These are phyloP conservation scores for Aureobasidium sp. DNA, from an alignment of 2,329 filamentous ascomycete genomes.

Conservation along the genomic window DNA sequence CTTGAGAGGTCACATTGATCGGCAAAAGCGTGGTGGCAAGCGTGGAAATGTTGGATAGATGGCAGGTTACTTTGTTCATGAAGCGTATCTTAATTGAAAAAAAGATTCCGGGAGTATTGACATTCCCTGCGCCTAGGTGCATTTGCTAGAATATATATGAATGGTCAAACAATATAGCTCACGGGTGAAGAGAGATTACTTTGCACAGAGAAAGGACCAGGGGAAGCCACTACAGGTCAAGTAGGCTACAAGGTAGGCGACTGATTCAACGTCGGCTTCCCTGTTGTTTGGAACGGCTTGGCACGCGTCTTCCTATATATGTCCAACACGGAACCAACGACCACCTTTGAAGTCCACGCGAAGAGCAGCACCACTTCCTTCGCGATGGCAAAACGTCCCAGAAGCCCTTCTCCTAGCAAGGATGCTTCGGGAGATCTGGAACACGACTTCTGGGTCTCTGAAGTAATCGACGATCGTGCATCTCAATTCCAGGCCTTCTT, in stretches of 20 bases:
- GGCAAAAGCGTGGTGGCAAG: constrained; percentile 76
- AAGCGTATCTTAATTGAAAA: neutral
- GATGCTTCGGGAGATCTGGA: constrained; percentile 7
- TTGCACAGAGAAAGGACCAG: neutral
- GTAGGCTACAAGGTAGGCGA: neutral
- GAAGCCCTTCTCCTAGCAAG: constrained; percentile 6
- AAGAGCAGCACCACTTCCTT: neutral
- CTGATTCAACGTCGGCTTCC: neutral
- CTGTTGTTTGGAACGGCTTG: neutral
- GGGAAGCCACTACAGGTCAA: neutral
- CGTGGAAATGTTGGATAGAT: constrained; percentile 53
- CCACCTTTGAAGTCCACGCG: neutral
- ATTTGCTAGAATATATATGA: neutral
- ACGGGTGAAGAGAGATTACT: too few relatives aligned
- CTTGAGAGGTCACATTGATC: constrained; percentile 71
- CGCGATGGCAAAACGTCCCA: constrained; percentile 16
- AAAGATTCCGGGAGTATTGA: too few relatives aligned
- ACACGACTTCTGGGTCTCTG: constrained; percentile 37
- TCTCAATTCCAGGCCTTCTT: constrained; percentile 46
- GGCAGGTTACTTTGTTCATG: neutral
- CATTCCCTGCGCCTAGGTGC: too few relatives aligned
- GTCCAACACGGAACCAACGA: neutral
- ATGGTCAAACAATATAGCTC: too few relatives aligned
- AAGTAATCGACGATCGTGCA: constrained; percentile 42
- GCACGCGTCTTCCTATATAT: neutral